Evolutionary conservation across 768 basidiomycete genomes (phyloP).

Genomic region (Porpolomopsis calyptriformis): DNA sequence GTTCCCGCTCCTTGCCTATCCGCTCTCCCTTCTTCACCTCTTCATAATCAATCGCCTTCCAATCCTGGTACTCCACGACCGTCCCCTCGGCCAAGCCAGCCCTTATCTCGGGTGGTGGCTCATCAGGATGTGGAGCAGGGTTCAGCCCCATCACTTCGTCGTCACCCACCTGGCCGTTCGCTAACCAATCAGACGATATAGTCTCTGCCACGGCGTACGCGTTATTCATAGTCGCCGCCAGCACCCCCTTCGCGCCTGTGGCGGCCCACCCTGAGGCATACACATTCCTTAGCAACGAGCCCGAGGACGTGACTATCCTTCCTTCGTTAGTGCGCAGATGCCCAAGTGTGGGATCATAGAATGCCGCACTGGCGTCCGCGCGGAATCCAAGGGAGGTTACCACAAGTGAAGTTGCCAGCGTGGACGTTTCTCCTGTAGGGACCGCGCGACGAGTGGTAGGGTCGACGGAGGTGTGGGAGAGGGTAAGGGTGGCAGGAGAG

Average conservation of each 20-base stretch:
- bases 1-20: constrained; percentile 62
- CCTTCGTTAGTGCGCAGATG: constrained; percentile 47
- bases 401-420: constrained; percentile 60
- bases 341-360: constrained; percentile 44
- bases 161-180: constrained; percentile 4
- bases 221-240: constrained; percentile 89
- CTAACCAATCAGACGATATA: constrained; percentile 48
- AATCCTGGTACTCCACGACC: constrained; percentile 59
- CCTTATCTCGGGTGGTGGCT: constrained; percentile 37
- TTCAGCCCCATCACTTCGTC: constrained; percentile 22
- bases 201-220: constrained; percentile 71
- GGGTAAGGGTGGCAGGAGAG: constrained; percentile 32
- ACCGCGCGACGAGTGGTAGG: constrained; percentile 35
- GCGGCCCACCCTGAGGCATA: constrained; percentile 95
- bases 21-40: constrained; percentile 51
- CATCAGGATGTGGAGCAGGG: constrained; percentile 29
- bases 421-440: constrained; percentile 44
- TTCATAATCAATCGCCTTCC: constrained; percentile 64
- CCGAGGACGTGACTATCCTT: constrained; percentile 34
- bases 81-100: constrained; percentile 28
- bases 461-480: constrained; percentile 54
- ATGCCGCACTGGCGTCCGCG: constrained; percentile 48
- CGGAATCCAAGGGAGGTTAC: constrained; percentile 84
- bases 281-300: constrained; percentile 40
- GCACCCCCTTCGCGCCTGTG: constrained; percentile 80